Percentiles rank a stretch among this genome's conserved stretches.
phyloP scores from a whole-genome alignment of 2,329 filamentous ascomycete genomes.

The Amesomyces nigricolor region DNA sequence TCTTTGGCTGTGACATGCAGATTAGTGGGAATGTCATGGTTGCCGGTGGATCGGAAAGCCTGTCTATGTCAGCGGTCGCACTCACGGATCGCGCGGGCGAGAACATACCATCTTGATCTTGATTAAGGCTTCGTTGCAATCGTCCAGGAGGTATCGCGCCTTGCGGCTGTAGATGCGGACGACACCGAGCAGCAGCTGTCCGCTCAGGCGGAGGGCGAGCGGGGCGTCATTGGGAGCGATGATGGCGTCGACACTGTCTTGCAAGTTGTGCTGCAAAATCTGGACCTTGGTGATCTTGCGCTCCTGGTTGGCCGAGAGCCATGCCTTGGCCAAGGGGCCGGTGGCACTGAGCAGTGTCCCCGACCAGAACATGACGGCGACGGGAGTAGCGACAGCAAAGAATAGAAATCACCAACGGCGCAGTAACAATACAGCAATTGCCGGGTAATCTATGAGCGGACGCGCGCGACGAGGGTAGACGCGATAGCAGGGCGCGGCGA shows the following conservation, averaged over 20 bases:
- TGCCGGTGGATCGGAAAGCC: slow-evolving; percentile 91
- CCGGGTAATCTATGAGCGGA: neutral
- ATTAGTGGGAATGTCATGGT: slow-evolving; percentile 88
- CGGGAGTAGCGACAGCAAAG: slow-evolving; percentile 27
- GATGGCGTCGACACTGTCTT: slow-evolving; percentile 91
- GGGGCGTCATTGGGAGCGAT: slow-evolving; percentile 89
- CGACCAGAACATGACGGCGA: slow-evolving; percentile 84
- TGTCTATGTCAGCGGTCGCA: slow-evolving; percentile 36
- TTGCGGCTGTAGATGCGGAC: slow-evolving; percentile 97
- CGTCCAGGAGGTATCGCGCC: slow-evolving; percentile 90
- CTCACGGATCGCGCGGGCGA: neutral
- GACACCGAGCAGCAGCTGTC: slow-evolving; percentile 89
- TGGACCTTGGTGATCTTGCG: slow-evolving; percentile 97
- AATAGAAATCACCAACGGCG: neutral
- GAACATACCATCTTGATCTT: slow-evolving; percentile 91
- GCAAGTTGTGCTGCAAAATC: slow-evolving; percentile 89
- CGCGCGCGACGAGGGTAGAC: slow-evolving; percentile 11
- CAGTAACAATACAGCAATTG: slow-evolving; percentile 8
- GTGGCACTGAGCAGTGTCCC: slow-evolving; percentile 94
- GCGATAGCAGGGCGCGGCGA: slow-evolving; percentile 11
- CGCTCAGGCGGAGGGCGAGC: slow-evolving; percentile 88
- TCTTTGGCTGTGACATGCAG: slow-evolving; percentile 77
- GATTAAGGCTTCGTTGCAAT: slow-evolving; percentile 94
- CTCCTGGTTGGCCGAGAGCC: slow-evolving; percentile 96
- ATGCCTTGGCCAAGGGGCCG: slow-evolving; percentile 92